Conservation (phyloP, 495 filamentous ascomycete genomes). For the Aspergillus asperescens region DNA sequence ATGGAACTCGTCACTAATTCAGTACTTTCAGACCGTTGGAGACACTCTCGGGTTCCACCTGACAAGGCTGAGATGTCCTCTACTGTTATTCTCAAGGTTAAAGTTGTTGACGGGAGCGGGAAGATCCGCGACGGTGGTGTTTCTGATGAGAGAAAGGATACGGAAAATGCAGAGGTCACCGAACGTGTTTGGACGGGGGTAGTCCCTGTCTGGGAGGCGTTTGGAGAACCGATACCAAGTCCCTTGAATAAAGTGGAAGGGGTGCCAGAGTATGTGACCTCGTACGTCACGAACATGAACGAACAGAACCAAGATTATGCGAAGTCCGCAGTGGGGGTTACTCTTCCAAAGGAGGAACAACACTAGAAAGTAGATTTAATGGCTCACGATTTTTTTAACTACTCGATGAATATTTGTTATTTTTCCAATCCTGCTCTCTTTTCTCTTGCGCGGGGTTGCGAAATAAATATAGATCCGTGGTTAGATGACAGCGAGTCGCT, state of each 20-base stretch:
- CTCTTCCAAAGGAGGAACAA: constrained; percentile 36
- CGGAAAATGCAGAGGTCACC: constrained; percentile 53
- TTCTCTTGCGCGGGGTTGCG: too few species aligned
- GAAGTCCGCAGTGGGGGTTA: constrained; percentile 34
- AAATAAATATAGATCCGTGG: too few species aligned
- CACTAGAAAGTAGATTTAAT: constrained; percentile 22
- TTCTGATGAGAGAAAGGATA: constrained; percentile 66
- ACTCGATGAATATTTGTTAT: neutral
- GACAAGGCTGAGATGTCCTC: constrained; percentile 69
- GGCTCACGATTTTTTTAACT: neutral
- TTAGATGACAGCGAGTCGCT: too few species aligned
- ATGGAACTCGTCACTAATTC: constrained; percentile 78
- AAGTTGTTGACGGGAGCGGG: constrained; percentile 64
- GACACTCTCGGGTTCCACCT: constrained; percentile 64
- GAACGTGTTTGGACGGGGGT: constrained; percentile 74
- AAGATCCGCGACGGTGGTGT: constrained; percentile 70
- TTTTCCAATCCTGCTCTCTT: too few species aligned
- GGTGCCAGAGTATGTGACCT: constrained; percentile 59
- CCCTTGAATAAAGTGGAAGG: constrained; percentile 53
- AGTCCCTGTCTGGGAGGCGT: constrained; percentile 62
- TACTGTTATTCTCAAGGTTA: constrained; percentile 69
- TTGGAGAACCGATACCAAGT: constrained; percentile 66
- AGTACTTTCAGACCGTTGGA: constrained; percentile 65
- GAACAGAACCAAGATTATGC: constrained; percentile 48
- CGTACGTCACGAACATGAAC: constrained; percentile 54